A percentile compares a stretch with the other conserved stretches of the same genome.
These are phyloP conservation scores for Lecanicillium sp. DNA, from an alignment of 2,329 filamentous ascomycete genomes.

Conservation along the genomic window DNA sequence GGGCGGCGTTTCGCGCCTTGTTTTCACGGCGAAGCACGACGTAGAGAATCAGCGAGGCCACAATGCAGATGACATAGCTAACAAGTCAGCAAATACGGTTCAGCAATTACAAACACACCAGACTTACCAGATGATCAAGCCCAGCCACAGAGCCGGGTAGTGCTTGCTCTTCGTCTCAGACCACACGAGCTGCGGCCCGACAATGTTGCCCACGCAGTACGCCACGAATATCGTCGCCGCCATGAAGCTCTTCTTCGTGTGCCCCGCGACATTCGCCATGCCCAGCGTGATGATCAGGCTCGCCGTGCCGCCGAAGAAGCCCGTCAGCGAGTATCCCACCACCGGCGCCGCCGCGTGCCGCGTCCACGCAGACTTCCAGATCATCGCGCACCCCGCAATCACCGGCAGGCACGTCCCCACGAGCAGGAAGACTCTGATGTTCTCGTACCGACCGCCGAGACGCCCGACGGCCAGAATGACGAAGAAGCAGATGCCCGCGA, in stretches of 20 bases:
- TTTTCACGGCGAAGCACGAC: constrained; percentile 56
- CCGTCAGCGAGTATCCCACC: constrained; percentile 64
- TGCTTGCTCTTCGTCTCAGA: constrained; percentile 59
- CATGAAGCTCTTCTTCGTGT: constrained; percentile 74
- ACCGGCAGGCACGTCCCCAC: constrained; percentile 64
- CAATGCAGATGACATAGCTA: constrained; percentile 63
- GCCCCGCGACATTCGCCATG: constrained; percentile 65
- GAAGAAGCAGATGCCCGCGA: constrained; percentile 62
- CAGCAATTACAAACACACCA: background rate
- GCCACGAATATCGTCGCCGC: constrained; percentile 68
- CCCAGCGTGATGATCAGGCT: constrained; percentile 48
- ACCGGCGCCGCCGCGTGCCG: constrained; percentile 61
- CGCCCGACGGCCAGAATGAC: constrained; percentile 62
- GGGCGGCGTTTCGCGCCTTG: constrained; percentile 35
- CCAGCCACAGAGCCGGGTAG: constrained; percentile 66
- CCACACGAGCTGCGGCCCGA: constrained; percentile 65
- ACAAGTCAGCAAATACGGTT: constrained; percentile 14
- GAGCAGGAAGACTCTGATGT: constrained; percentile 61
- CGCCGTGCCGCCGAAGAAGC: constrained; percentile 66
- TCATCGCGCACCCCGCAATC: constrained; percentile 66
- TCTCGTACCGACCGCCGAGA: constrained; percentile 51
- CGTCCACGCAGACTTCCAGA: constrained; percentile 64
- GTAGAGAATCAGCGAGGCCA: constrained; percentile 50
- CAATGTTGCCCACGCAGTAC: constrained; percentile 71
- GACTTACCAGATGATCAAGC: constrained; percentile 54